Conservation (phyloP, 805 yeast species). For the Zygoascus bituminiphila region DNA sequence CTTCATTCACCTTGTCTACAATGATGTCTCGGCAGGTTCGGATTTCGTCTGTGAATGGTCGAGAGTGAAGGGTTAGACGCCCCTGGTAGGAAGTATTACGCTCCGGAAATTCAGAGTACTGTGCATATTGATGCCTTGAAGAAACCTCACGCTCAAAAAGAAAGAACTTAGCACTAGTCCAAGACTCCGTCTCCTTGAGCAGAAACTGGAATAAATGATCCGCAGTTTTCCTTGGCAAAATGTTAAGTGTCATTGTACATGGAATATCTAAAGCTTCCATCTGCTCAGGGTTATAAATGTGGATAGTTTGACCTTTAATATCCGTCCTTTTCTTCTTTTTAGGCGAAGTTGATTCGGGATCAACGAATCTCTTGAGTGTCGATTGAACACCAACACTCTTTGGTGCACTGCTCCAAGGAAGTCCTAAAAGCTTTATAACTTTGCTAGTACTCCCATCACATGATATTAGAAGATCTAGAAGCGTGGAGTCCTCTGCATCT, state of each 20-base stretch:
- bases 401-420: not conserved
- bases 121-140: constrained; percentile 46
- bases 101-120: constrained; percentile 24
- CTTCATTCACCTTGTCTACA: constrained; percentile 35
- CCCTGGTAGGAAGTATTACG: constrained; percentile 35
- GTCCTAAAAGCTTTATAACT: constrained; percentile 35
- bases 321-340: constrained; percentile 9
- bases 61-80: constrained; percentile 21
- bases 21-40: constrained; percentile 32
- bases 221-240: constrained; percentile 46
- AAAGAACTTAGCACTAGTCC: constrained; percentile 42
- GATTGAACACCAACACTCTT: not conserved
- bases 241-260: constrained; percentile 42
- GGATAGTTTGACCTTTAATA: constrained; percentile 27
- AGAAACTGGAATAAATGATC: constrained; percentile 37
- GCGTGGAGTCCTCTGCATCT: constrained; percentile 31
- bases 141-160: constrained; percentile 54
- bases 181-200: constrained; percentile 33
- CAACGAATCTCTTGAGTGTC: not conserved
- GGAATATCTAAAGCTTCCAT: constrained; percentile 40
- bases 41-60: constrained; percentile 36
- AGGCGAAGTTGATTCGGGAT: not conserved
- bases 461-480: constrained; percentile 44
- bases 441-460: constrained; percentile 45
- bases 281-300: constrained; percentile 44